These are phyloP conservation scores for Alectoria sarmentosa DNA, from an alignment of 495 filamentous ascomycete species.

Conservation along the genomic window DNA sequence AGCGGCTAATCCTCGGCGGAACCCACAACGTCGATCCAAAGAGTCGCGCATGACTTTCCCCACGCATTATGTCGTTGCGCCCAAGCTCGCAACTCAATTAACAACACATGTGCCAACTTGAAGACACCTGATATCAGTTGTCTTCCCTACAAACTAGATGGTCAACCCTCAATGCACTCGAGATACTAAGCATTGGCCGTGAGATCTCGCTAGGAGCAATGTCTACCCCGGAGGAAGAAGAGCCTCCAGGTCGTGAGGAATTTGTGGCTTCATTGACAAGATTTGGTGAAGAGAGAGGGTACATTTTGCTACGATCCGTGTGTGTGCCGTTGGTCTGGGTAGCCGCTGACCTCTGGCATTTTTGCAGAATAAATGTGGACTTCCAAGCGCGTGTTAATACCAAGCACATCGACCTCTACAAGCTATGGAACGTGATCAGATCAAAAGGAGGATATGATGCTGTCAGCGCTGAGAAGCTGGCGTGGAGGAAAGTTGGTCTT, in stretches of 20 bases:
- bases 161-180: neutral
- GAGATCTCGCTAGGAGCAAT: constrained; percentile 9
- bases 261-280: constrained; percentile 13
- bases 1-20: neutral
- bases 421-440: constrained; percentile 62
- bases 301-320: constrained; percentile 14
- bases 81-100: neutral
- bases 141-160: neutral
- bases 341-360: constrained; percentile 20
- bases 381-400: constrained; percentile 65
- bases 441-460: constrained; percentile 73
- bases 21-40: neutral
- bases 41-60: neutral
- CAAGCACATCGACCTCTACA: constrained; percentile 61
- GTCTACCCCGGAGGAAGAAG: constrained; percentile 7
- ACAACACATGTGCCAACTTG: neutral
- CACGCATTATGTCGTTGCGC: neutral
- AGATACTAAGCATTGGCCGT: neutral
- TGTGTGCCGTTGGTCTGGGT: neutral
- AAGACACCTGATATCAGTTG: neutral
- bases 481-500: constrained; percentile 65
- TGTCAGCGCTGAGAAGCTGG: constrained; percentile 69
- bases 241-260: constrained; percentile 9
- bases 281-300: constrained; percentile 26
- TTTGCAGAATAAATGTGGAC: constrained; percentile 54